Base-by-base conservation (phyloP, 345 rosid genomes). In the Acer yangbiense region DNA sequence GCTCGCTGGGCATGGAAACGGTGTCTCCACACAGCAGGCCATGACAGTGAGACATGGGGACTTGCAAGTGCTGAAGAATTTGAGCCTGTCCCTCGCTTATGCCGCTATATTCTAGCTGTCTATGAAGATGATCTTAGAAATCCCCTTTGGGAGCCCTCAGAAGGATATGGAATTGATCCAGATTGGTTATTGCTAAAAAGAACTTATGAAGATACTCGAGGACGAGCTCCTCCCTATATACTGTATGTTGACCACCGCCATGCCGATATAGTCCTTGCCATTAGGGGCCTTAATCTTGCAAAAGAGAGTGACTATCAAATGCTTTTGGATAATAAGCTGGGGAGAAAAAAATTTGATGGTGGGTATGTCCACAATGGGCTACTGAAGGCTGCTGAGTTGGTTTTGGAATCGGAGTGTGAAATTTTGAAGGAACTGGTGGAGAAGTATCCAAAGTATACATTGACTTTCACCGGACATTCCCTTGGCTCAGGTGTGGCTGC, bases 1-100 rank as follows among this genome's bases (percentile, higher is more conserved):
- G 91, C 95, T 7, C 97, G 97, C 12, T 96, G 99, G 99, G 97
- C 90, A 32, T 96, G 98, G 90, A 94, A 94, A 84, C 87, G 98
- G 18, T 94, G 98, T 72, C 98, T 94, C 78, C 92, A 92, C 79
- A 82, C 95, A 6, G 97, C 98, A 1, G 97, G 95, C 43, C 98
- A 89, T 73, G 98, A 96, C 80, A 96, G 98, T 75, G 85, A 91
- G 85, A 93, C 90, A 39, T 96, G 98, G 98, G 97, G 97, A 10
- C 79, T 90, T 68, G 97, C 98, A 72, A 85, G 90, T 54, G 85
- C 95, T 32, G 94, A 86, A 46, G 98, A 92, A 75, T 96, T 96
- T 62, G 97, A 96, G 79, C 95, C 98, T 0, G 87, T 91, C 52
- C 97, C 98, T 78, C 87, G 95, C 74, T 65, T 94, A n/a, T 96